Evolutionary conservation across 345 rosid genomes (phyloP), one percentile per base, ranked within the genome.

Genomic region (Luvunga scandens): DNA sequence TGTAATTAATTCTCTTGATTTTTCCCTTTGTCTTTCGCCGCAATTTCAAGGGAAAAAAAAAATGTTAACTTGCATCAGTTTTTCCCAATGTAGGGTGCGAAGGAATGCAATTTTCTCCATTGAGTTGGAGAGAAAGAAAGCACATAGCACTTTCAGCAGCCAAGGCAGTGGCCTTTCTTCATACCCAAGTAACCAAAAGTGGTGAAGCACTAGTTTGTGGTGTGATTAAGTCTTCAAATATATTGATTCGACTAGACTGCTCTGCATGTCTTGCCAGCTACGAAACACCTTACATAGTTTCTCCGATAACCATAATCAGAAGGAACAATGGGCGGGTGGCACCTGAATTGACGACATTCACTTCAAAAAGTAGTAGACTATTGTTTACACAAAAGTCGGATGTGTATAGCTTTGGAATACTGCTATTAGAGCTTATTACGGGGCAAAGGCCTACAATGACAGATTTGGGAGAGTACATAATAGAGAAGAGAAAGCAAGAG

Each of bases 271-370:
- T 85, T 21, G 75, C 84, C 0, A 53, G 87, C 68, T 82, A 82
- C 8, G 87, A 85, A 60, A 85, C 80, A 10, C 83, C 87, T 31
- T 82, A 80, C 62, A 56, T 85, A 14, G 84, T 80, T n/a, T 38
- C 84, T 39, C 50, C 78, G 1, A 42, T 76, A 53, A 71, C 60
- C 72, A 42, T 85, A 10, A 62, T 83, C 72, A 70, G 69, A 79
- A 77, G 88, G 66, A 85, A 83, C 31, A 76, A 62, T 3, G 77
- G 81, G 42, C 50, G 80, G 57, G 70, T 83, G 24, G 86, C 84
- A 1, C 84, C 86, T 2, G 79, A 85, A 42, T 53, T 85, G 42
- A 31, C 61, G 48, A 63, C 42, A 24, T 28, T 4, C 7, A 53
- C 7, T 53, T 25, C 30, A 24, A 45, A 45, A 19, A 33, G 21